Conservation (phyloP, 257 asterid genomes). For the Ilex aquifolium region DNA sequence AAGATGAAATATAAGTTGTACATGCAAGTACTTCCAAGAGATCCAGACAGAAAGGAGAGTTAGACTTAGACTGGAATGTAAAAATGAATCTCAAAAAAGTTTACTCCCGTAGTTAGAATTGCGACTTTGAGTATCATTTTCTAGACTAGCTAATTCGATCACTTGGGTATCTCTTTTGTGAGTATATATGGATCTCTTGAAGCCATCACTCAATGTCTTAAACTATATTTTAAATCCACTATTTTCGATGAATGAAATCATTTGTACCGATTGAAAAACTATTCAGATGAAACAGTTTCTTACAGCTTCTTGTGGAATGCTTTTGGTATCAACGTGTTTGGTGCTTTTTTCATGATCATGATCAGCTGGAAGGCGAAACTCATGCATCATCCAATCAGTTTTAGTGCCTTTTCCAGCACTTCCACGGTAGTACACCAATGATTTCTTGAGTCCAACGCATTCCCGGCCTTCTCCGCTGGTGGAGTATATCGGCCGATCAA, state of each 20-base stretch:
- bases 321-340: constrained; percentile 31
- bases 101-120: too few relatives aligned
- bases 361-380: constrained; percentile 71
- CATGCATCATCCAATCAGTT: constrained; percentile 98
- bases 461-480: constrained; percentile 20
- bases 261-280: constrained; percentile 54
- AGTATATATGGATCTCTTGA: too few relatives aligned
- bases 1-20: too few relatives aligned
- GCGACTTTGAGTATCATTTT: too few relatives aligned
- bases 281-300: constrained; percentile 43
- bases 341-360: constrained; percentile 11
- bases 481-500: constrained; percentile 40
- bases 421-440: constrained; percentile 75
- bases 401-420: constrained; percentile 68
- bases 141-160: too few relatives aligned
- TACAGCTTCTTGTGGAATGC: constrained; percentile 51
- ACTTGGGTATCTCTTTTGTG: too few relatives aligned
- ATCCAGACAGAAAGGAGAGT: too few relatives aligned
- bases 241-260: constrained; percentile 18
- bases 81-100: too few relatives aligned
- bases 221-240: too few relatives aligned
- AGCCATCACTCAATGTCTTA: too few relatives aligned
- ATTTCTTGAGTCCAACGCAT: constrained; percentile 85
- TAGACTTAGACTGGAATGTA: too few relatives aligned
- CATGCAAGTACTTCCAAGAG: too few relatives aligned